Evolutionary conservation across 2,329 filamentous ascomycete genomes (phyloP), one percentile per base, ranked within the genome.

Genomic region (Dryadomyces quercus-mongolicae): DNA sequence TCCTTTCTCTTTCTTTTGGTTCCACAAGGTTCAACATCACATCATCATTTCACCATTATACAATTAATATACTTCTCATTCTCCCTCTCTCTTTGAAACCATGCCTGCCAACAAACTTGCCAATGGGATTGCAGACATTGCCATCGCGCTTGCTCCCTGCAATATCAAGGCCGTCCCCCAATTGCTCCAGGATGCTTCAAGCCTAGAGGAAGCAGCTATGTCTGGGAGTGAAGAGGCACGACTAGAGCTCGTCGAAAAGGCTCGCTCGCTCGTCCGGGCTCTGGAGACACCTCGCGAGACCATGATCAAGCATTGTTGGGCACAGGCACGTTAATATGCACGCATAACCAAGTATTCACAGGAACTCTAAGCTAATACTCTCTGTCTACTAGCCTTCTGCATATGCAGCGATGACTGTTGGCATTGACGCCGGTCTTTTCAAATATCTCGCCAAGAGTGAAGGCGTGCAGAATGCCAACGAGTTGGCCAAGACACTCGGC

Each of bases 271-370:
- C 2, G 62, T 66, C 36, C 62, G 64, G 31, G 66, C 70, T 0
- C 62, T 73, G 0, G 72, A 76, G 58, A 74, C 71, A 0, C 74
- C 74, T 0, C 65, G 72, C 7, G 74, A 77, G 62, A 71, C 72
- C 0, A 74, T 75, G 66, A 66, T 75, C 53, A 66, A 70, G 54
- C 71, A 75, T 47, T 66, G 62, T 57, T 76, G 73, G 71, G 71
- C 70, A 0, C 66, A 75, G 65, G 67, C 66, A 59, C 22, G 50
- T 44, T n/a, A 0, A 20, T 3, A 5, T 36, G 8, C 25, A 16
- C 16, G 5, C 18, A n/a, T 40, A 15, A 2, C 20, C 5, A 20
- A 18, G 36, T 1, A 13, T 25, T 10, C 22, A n/a, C n/a, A 12
- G 16, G 18, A 31, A 31, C 4, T 31, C 8, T 10, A 9, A 46